Evolutionary conservation across 139 green algal genomes (phyloP), one percentile per base, ranked within the genome.

Genomic region (Klebsormidium nitens): DNA sequence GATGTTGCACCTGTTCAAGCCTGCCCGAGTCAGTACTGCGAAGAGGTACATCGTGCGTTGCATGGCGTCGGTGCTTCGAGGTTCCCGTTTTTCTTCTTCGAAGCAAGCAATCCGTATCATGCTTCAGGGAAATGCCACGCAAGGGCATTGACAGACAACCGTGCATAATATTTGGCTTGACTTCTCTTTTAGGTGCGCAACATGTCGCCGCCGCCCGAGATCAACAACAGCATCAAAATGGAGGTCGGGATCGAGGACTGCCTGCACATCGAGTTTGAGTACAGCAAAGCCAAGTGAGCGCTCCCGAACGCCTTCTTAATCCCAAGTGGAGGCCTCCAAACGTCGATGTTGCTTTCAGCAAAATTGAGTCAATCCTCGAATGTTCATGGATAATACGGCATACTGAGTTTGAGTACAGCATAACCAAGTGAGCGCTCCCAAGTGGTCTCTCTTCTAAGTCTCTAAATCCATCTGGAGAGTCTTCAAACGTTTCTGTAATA

Each of bases 191-290:
- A 69, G 67, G 67, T 77, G 8, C 50, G 79, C 8, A 85, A 83
- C 46, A 47, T 73, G 19, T 44, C 44, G 5, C 14, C 46, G 39
- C 60, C 42, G 31, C 79, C 79, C 2, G 71, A 85, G 76, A 71
- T 84, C 36, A 82, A 85, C 72, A 80, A 76, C 58, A 76, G 64
- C 35, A 76, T 85, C 36, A 85, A 96, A 85, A 96, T 96, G 91
- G 91, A 98, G 85, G 95, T 99, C 35, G 95, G 95, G 52, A 99
- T 99, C 36, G 95, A 99, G 87, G 95, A 99, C 73, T 99, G 95
- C 83, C 82, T 99, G 62, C 95, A 99, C 84, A 98, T 99, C 36
- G 95, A 99, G 85, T 98, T 99, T 81, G 95, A 98, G 81, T 99
- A 99, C 69, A 78, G 87, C 77, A 93, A 91, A 65, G 82, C 76